Evolutionary conservation across 148 eudicot species (phyloP).

Genomic region (Spergularia marina): DNA sequence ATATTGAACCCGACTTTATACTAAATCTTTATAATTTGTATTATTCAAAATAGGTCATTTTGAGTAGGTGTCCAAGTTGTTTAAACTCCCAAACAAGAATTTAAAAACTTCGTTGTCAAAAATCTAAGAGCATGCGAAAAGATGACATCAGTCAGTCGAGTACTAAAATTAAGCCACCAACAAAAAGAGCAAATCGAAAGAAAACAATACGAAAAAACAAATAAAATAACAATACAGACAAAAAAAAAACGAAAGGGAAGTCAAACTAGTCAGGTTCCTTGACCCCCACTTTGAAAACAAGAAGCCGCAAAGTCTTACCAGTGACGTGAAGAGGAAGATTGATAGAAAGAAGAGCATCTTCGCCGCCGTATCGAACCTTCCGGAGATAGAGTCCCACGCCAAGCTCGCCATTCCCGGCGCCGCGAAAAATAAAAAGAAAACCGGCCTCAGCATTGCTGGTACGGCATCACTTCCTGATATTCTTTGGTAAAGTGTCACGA

Average conservation of each 20-base stretch:
- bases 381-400: constrained; percentile 43
- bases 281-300: constrained; percentile 1
- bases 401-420: constrained; percentile 46
- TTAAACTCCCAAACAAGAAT: too few relatives aligned
- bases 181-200: background rate
- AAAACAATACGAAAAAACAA: background rate
- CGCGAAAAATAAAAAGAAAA: constrained; percentile 47
- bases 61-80: too few relatives aligned
- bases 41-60: too few relatives aligned
- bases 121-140: too few relatives aligned
- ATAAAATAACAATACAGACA: too few relatives aligned
- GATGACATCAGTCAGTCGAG: too few relatives aligned
- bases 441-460: constrained; percentile 37
- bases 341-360: constrained; percentile 55
- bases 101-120: too few relatives aligned
- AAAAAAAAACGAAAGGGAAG: background rate
- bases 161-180: too few relatives aligned
- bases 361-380: constrained; percentile 31
- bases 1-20: too few relatives aligned
- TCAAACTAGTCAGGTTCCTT: background rate
- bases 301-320: constrained; percentile 35
- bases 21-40: too few relatives aligned
- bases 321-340: constrained; percentile 41
- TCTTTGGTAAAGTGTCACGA: constrained; percentile 47
- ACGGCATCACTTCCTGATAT: constrained; percentile 25